Evolutionary conservation across 2,329 filamentous ascomycete species (phyloP).

Genomic region (Xylariaceae sp.): DNA sequence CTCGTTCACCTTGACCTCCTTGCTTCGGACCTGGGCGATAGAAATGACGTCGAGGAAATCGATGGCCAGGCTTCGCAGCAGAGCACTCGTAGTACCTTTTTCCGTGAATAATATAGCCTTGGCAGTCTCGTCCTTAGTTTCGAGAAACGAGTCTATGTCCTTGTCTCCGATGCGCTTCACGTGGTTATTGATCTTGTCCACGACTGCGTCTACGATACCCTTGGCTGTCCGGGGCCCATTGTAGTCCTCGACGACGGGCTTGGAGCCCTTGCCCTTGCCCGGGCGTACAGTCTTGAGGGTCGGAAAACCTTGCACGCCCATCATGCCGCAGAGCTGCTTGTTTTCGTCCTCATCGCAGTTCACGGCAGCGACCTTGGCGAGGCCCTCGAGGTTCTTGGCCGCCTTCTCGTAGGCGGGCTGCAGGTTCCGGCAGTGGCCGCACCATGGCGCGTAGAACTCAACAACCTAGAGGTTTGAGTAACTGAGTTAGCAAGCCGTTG

Average conservation of each 20-base stretch:
- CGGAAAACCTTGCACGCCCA: constrained; percentile 92
- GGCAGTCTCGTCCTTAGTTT: constrained; percentile 60
- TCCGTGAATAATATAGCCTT: constrained; percentile 93
- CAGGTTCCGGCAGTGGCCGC: constrained; percentile 93
- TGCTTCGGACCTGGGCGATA: constrained; percentile 79
- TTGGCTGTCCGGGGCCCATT: constrained; percentile 79
- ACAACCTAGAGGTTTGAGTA: constrained; percentile 56
- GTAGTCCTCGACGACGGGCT: constrained; percentile 86
- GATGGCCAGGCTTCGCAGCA: constrained; percentile 80
- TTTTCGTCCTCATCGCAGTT: constrained; percentile 94
- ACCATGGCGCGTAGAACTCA: constrained; percentile 97
- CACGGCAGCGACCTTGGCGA: constrained; percentile 90
- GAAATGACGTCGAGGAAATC: constrained; percentile 80
- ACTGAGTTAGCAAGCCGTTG: too few species aligned
- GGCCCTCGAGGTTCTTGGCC: constrained; percentile 80
- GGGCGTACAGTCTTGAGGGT: constrained; percentile 92
- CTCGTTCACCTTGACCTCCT: constrained; percentile 67
- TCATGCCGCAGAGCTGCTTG: constrained; percentile 77
- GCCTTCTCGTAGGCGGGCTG: constrained; percentile 95
- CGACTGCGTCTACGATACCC: constrained; percentile 79
- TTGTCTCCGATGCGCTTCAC: constrained; percentile 79
- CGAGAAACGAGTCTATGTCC: constrained; percentile 71
- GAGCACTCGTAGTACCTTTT: constrained; percentile 80
- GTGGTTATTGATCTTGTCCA: constrained; percentile 86
- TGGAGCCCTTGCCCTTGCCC: constrained; percentile 68